Conservation (phyloP, 345 rosid species). For the Eucalyptus tenuipes region DNA sequence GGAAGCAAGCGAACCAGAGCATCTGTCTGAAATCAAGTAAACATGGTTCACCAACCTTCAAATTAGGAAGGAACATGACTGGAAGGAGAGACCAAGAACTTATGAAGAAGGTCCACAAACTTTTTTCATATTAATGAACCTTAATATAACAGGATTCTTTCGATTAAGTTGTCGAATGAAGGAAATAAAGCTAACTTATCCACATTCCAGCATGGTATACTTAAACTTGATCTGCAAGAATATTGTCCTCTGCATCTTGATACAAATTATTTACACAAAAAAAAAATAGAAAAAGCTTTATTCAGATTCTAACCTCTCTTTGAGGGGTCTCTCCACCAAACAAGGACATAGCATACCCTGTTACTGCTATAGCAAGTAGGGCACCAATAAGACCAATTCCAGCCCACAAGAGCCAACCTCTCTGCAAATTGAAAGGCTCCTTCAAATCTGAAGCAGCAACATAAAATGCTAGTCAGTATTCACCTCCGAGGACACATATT, state of each 20-base stretch:
- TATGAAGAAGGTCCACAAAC: background rate
- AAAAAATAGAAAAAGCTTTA: background rate
- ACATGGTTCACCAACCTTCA: background rate
- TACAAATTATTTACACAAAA: background rate
- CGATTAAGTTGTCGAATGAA: background rate
- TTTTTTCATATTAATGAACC: background rate
- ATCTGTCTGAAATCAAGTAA: conserved; percentile 36
- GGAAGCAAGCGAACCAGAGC: conserved; percentile 64
- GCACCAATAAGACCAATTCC: conserved; percentile 47
- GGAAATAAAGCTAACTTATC: background rate
- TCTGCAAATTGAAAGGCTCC: conserved; percentile 50
- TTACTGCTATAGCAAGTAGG: conserved; percentile 21
- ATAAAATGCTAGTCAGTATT: background rate
- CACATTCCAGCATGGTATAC: background rate
- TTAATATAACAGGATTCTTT: background rate
- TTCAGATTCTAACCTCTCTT: conserved; percentile 43
- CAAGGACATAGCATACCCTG: conserved; percentile 31
- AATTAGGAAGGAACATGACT: background rate
- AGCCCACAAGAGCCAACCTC: conserved; percentile 69
- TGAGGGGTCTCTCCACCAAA: conserved; percentile 39
- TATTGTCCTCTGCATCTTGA: background rate
- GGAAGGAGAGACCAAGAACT: background rate
- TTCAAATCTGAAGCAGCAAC: conserved; percentile 38
- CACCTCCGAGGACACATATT: background rate
- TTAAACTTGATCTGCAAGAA: background rate